phyloP scores from a whole-genome alignment of 2,329 filamentous ascomycete species.

The Aspergillus sp. region DNA sequence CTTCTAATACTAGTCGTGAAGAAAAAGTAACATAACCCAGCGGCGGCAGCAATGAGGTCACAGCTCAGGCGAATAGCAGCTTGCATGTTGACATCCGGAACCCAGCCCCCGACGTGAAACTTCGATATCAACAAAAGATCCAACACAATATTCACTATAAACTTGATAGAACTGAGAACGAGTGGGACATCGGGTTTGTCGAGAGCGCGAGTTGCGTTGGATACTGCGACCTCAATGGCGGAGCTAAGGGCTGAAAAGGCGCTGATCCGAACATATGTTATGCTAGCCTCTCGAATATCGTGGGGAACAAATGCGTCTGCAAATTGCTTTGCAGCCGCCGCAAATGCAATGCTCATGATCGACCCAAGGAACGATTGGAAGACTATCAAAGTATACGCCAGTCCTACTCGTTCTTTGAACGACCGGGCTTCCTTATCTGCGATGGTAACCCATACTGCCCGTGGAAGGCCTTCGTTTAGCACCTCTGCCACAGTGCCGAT shows the following conservation, averaged over 20 bases:
- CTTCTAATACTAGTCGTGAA: slow-evolving; percentile 1
- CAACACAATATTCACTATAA: slow-evolving; percentile 65
- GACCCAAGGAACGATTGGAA: slow-evolving; percentile 58
- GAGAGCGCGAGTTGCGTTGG: slow-evolving; percentile 61
- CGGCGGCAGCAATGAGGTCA: slow-evolving; percentile 55
- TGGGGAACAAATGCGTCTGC: slow-evolving; percentile 63
- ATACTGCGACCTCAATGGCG: slow-evolving; percentile 63
- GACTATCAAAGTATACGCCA: slow-evolving; percentile 60
- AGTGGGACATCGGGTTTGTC: slow-evolving; percentile 70
- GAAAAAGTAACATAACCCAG: slow-evolving; percentile 62
- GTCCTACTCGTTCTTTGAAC: slow-evolving; percentile 52
- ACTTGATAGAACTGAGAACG: slow-evolving; percentile 63
- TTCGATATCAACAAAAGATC: slow-evolving; percentile 67
- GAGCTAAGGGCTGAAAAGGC: slow-evolving; percentile 63
- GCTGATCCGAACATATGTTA: slow-evolving; percentile 65
- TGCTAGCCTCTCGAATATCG: slow-evolving; percentile 55
- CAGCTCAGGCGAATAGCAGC: slow-evolving; percentile 64
- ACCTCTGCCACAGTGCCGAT: slow-evolving; percentile 67
- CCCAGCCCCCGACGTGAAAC: slow-evolving; percentile 57
- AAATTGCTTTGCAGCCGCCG: slow-evolving; percentile 55
- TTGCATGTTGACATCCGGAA: slow-evolving; percentile 63
- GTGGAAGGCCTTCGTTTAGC: slow-evolving; percentile 70
- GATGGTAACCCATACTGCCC: slow-evolving; percentile 68
- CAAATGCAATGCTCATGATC: slow-evolving; percentile 61
- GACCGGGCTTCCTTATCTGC: slow-evolving; percentile 61